Evolutionary conservation across 202 grass and related monocot species (phyloP).

Genomic region (Cymbopogon flexuosus): DNA sequence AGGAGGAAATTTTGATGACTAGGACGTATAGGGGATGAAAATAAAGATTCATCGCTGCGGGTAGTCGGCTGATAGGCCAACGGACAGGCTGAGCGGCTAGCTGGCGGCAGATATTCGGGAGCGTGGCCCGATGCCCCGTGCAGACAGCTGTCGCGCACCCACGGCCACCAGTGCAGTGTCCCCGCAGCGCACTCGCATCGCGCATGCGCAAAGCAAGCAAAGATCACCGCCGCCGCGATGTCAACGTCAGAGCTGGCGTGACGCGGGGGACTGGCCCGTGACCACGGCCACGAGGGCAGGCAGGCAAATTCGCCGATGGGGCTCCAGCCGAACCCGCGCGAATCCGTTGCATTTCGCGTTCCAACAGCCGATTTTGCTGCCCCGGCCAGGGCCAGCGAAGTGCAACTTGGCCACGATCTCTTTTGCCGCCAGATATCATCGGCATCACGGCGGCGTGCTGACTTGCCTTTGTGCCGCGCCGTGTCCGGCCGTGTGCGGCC

Average conservation of each 20-base stretch:
- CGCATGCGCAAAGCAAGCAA: too few relatives aligned
- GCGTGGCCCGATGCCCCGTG: not conserved
- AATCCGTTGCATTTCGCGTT: not conserved
- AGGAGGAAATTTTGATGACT: too few relatives aligned
- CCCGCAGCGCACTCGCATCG: not conserved
- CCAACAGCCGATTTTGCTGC: not conserved
- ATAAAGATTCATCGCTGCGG: too few relatives aligned
- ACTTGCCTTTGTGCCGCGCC: too few relatives aligned
- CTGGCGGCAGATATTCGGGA: not conserved
- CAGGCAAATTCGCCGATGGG: not conserved
- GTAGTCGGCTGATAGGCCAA: not conserved
- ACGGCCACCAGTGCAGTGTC: not conserved
- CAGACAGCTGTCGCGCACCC: not conserved
- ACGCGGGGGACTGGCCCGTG: not conserved
- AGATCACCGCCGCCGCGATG: not conserved
- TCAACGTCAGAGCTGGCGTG: constrained; percentile 7
- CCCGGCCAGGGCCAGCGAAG: not conserved
- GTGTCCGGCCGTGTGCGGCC: too few relatives aligned
- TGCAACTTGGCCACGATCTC: not conserved
- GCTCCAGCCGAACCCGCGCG: not conserved
- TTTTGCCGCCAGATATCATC: too few relatives aligned
- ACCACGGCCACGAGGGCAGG: not conserved
- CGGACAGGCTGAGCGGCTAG: too few relatives aligned
- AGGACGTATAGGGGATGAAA: too few relatives aligned
- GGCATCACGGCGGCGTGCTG: too few relatives aligned